Evolutionary conservation across 208 protist genomes (phyloP).

Genomic region (Trypanosoma brucei): DNA sequence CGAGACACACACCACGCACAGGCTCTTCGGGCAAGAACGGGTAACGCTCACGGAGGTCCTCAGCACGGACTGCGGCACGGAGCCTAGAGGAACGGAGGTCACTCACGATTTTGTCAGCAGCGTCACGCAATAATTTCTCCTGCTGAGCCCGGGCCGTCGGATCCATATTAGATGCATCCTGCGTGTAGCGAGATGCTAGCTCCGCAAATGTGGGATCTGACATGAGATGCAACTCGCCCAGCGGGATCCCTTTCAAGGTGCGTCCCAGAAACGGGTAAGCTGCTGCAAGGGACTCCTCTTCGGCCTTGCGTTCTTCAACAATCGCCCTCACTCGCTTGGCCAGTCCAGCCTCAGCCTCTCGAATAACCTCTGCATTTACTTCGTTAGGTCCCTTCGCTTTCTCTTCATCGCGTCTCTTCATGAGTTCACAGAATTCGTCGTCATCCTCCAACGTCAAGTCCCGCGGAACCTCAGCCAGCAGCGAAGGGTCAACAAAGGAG

Average conservation of each 20-base stretch:
- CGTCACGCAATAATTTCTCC: background rate
- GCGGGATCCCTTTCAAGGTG: background rate
- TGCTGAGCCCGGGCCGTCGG: background rate
- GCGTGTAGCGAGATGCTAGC: background rate
- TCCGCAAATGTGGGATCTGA: conserved; percentile 2
- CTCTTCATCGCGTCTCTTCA: background rate
- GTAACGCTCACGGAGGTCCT: conserved; percentile 33
- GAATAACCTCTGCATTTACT: background rate
- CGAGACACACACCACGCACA: conserved; percentile 20
- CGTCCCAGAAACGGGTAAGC: conserved; percentile 2
- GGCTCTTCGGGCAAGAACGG: conserved; percentile 31
- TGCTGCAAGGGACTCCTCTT: conserved; percentile 3
- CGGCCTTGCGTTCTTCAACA: background rate
- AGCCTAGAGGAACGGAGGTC: background rate
- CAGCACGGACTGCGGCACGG: background rate
- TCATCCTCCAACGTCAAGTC: conserved; percentile 48
- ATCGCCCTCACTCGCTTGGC: conserved; percentile 1
- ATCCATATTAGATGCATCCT: background rate
- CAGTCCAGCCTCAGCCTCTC: background rate
- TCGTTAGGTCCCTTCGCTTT: background rate
- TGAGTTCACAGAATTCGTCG: background rate
- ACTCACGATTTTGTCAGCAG: background rate
- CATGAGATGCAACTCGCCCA: background rate
- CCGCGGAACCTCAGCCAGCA: background rate
- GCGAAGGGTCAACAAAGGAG: conserved; percentile 4